Percentiles rank a stretch among this genome's conserved stretches.
Evolutionary conservation across 352 stramenopile species (phyloP).

Genomic region (Phytophthora pini): DNA sequence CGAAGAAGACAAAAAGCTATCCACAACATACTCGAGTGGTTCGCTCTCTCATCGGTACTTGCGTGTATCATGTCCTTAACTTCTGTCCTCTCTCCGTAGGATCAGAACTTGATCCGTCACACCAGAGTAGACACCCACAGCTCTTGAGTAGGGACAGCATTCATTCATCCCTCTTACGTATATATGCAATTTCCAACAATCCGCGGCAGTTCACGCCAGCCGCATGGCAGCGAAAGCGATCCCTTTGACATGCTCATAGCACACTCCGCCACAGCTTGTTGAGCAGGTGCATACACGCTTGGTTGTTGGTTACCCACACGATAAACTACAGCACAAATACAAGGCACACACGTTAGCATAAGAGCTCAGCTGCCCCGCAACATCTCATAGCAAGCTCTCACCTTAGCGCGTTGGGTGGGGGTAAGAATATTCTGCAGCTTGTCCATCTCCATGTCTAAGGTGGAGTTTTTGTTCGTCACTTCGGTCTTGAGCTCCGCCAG

Average conservation of each 20-base stretch:
- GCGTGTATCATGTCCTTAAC: conserved; percentile 20
- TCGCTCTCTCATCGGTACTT: conserved; percentile 14
- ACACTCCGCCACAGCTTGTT: conserved; percentile 96
- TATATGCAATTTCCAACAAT: conserved; percentile 41
- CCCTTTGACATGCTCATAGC: conserved; percentile 54
- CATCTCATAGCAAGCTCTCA: conserved; percentile 26
- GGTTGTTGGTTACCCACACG: conserved; percentile 96
- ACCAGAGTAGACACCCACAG: conserved; percentile 17
- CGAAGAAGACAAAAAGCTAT: conserved; percentile 17
- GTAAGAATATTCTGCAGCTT: conserved; percentile 95
- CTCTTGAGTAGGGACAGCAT: conserved; percentile 12
- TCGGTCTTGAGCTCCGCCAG: conserved; percentile 89
- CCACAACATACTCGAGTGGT: conserved; percentile 8
- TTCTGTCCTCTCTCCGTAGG: conserved; percentile 4
- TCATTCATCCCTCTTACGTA: conserved; percentile 27
- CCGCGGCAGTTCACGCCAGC: conserved; percentile 14
- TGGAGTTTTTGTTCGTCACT: conserved; percentile 92
- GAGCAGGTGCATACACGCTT: conserved; percentile 96
- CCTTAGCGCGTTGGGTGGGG: conserved; percentile 92
- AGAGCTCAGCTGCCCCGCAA: neutral
- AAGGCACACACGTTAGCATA: conserved; percentile 20
- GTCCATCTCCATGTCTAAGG: conserved; percentile 94
- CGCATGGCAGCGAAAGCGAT: conserved; percentile 9
- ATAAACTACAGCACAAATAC: conserved; percentile 81
- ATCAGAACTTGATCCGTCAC: conserved; percentile 20